phyloP scores from a whole-genome alignment of 208 protist species.

The Leishmania martiniquensis region DNA sequence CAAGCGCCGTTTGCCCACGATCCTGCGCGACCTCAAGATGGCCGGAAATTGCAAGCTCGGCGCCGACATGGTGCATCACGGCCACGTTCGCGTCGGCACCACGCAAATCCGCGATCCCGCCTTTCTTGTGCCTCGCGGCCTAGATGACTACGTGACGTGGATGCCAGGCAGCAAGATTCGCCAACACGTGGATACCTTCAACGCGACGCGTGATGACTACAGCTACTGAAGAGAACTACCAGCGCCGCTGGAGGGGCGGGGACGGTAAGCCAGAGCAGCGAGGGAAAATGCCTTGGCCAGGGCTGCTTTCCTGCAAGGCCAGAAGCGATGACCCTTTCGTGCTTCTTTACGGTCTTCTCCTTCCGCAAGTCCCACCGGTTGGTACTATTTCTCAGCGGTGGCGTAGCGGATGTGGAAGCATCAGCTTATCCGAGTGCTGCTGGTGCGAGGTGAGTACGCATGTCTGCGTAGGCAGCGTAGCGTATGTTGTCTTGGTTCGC shows the following conservation, averaged over 20 bases:
- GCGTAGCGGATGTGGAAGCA: not conserved
- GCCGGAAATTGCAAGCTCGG: conserved; percentile 88
- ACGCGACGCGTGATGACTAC: conserved; percentile 87
- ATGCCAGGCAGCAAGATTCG: conserved; percentile 90
- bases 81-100: conserved; percentile 89
- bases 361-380: not conserved
- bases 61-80: conserved; percentile 86
- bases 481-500: not conserved
- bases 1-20: conserved; percentile 85
- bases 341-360: not conserved
- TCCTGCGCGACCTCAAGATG: conserved; percentile 89
- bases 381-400: not conserved
- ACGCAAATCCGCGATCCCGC: conserved; percentile 88
- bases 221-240: conserved; percentile 40
- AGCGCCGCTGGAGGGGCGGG: not conserved
- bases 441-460: not conserved
- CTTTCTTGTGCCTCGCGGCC: conserved; percentile 82
- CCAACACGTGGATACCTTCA: conserved; percentile 89
- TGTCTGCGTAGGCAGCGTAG: not conserved
- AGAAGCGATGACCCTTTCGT: not conserved
- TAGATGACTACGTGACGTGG: conserved; percentile 92
- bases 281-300: not conserved
- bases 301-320: not conserved
- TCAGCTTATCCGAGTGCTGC: not conserved
- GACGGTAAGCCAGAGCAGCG: not conserved